Percentiles rank a stretch among this genome's conserved stretches.
Evolutionary conservation across 768 basidiomycete genomes (phyloP).

Genomic region (Lentinula raphanica): DNA sequence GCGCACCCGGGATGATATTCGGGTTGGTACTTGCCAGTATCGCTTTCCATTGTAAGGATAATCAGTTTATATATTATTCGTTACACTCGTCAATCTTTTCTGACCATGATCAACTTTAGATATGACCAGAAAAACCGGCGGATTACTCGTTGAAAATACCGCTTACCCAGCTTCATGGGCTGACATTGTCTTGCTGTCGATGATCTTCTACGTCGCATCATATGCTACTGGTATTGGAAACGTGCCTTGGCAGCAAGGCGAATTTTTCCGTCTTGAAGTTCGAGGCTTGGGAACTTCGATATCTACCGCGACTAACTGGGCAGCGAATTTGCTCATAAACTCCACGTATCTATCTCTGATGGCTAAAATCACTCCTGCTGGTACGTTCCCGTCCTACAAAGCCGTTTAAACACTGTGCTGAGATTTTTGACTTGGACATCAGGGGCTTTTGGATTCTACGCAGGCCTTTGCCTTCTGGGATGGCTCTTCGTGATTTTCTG

Average conservation of each 20-base stretch:
- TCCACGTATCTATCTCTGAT: constrained; percentile 80
- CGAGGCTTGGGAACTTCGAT: constrained; percentile 75
- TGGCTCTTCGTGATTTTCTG: constrained; percentile 64
- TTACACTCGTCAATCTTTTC: background rate
- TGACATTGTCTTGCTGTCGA: constrained; percentile 65
- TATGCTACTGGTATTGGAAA: constrained; percentile 79
- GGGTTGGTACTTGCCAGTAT: constrained; percentile 59
- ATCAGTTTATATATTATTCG: constrained; percentile 17
- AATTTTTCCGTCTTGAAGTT: constrained; percentile 75
- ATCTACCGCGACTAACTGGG: constrained; percentile 76
- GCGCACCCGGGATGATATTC: constrained; percentile 69
- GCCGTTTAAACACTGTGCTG: background rate
- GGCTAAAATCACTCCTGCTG: constrained; percentile 64
- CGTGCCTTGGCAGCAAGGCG: constrained; percentile 85
- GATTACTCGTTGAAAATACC: constrained; percentile 52
- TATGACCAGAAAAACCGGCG: constrained; percentile 57
- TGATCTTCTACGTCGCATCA: constrained; percentile 79
- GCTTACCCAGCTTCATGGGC: constrained; percentile 61
- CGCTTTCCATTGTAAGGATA: constrained; percentile 64
- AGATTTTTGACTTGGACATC: too few relatives aligned
- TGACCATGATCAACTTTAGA: constrained; percentile 25
- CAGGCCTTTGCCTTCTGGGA: constrained; percentile 63
- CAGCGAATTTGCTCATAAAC: constrained; percentile 68
- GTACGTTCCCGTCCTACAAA: background rate
- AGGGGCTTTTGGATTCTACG: constrained; percentile 72